phyloP scores from a whole-genome alignment of 257 asterid genomes.

The Solanum arcanum region DNA sequence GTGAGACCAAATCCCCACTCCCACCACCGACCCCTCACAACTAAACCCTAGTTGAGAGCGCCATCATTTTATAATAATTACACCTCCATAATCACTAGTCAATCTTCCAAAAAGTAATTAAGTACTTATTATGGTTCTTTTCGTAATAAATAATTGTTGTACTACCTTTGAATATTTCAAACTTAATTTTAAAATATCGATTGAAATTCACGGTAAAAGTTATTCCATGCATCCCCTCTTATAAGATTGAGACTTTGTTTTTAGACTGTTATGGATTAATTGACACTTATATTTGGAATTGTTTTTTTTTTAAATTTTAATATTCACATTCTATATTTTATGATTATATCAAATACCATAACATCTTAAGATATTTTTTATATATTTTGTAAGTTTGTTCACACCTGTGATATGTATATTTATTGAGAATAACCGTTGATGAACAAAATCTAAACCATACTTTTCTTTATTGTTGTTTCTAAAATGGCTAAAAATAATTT shows the following conservation, averaged over 20 bases:
- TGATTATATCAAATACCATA: neutral
- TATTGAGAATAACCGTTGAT: no score
- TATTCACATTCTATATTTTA: neutral
- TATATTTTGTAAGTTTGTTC: neutral
- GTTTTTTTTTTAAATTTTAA: neutral
- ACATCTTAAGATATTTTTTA: neutral
- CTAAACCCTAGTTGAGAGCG: neutral
- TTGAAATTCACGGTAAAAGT: neutral
- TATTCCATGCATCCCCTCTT: neutral
- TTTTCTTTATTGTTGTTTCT: rapidly evolving
- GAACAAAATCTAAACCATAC: neutral
- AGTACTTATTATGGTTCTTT: neutral
- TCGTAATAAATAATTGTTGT: neutral
- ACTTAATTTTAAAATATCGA: neutral
- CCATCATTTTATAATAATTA: neutral
- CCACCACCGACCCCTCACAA: neutral
- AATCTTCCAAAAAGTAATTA: neutral
- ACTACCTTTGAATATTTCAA: neutral
- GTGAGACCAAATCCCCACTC: neutral
- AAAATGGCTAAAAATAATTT: no score
- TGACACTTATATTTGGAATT: neutral
- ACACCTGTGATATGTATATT: no score
- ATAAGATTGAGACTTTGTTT: neutral
- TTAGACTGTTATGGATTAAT: neutral
- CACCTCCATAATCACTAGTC: neutral